Base-by-base conservation (phyloP, 352 stramenopile species). In the Pythium biforme region DNA sequence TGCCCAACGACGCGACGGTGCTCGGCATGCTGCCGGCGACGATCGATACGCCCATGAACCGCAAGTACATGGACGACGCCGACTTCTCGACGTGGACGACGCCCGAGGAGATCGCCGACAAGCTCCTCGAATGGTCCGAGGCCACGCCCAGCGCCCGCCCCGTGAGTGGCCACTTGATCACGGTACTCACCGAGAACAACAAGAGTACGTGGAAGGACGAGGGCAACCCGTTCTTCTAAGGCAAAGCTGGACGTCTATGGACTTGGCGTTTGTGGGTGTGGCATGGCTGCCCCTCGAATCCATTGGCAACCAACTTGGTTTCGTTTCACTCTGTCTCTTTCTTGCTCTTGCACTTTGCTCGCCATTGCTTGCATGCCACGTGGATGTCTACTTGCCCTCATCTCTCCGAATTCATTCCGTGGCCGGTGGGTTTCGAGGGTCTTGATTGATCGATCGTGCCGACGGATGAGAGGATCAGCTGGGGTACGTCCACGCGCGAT, bases 21-120 rank as follows among this genome's bases (percentile, higher is more conserved):
- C 51, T 92, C 19, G 86, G 80, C 8, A 74, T 97, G 25, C 72
- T 96, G 0, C 89, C 89, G 4, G 63, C 66, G 27, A 95, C 85
- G 17, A 95, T 96, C 54, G 89, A 97, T 64, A 97, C 88, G 45
- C 84, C 88, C 4, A 94, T 88, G 69, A 97, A 97, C 66, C 86
- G 88, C 61, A 88, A 91, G 73, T 91, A 75, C 62, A 96, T 95
- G 85, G 75, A 71, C 2, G 76, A 94, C 49, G 86, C 87, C 22
- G 88, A 97, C 61, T 91, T 90, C 61, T 86, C 81, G 7, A 87
- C 76, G 9, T 94, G 86, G 86, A 94, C 86, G 11, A 90, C 82
- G 77, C 64, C 79, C 1, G 82, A 93, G 26, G 72, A 82, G 27
- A 90, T 95, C 69, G 86, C 75, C 5, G 68, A 75, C 39, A 90